These are phyloP conservation scores for Syzygium malaccense DNA, from an alignment of 441 rosid genomes.

Conservation along the genomic window DNA sequence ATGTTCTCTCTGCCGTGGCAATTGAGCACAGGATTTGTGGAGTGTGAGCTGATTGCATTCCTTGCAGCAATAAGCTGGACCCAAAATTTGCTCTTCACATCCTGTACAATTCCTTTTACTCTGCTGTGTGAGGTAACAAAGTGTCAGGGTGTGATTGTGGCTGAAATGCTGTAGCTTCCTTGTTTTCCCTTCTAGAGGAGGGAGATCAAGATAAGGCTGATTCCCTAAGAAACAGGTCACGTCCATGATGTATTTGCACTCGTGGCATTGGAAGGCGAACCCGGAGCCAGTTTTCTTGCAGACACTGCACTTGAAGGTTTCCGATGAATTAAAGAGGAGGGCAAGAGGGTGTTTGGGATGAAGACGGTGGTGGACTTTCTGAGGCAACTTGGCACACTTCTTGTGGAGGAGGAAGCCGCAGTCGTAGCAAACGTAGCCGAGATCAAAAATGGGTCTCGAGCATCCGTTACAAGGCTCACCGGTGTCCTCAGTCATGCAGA, in stretches of 20 bases:
- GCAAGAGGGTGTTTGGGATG: conserved; percentile 8
- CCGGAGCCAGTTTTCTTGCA: not conserved
- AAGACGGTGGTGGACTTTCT: not conserved
- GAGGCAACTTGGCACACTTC: not conserved
- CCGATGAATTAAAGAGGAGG: not conserved
- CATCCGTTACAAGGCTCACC: conserved; percentile 1
- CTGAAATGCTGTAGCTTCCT: not conserved
- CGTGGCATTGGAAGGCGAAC: not conserved
- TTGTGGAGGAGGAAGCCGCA: conserved; percentile 12
- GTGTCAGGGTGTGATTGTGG: not conserved
- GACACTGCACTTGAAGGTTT: not conserved
- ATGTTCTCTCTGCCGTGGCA: not conserved
- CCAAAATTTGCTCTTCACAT: not conserved
- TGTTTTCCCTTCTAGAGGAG: not conserved
- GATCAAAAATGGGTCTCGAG: not conserved
- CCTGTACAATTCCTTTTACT: not conserved
- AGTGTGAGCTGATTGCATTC: not conserved
- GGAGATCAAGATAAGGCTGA: not conserved
- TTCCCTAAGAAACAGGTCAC: conserved; percentile 1
- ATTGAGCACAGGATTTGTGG: not conserved
- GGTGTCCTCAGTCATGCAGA: not conserved
- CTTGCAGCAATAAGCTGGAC: not conserved
- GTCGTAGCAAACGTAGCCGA: not conserved
- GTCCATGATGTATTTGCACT: not conserved
- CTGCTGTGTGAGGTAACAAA: not conserved